phyloP scores from a whole-genome alignment of 2,329 filamentous ascomycete genomes.

The Microdochium nivale region DNA sequence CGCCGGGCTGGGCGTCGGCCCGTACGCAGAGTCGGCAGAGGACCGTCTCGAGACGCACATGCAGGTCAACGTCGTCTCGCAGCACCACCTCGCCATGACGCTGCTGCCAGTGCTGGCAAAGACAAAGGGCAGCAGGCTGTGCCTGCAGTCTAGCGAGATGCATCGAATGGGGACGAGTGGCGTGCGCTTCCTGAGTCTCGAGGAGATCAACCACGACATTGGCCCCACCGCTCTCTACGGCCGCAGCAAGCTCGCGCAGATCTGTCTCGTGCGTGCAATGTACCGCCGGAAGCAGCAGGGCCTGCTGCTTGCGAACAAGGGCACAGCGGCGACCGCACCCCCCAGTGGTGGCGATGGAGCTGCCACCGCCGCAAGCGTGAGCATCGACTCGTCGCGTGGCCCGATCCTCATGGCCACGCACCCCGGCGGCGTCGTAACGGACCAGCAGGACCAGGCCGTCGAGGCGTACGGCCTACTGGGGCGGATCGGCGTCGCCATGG shows the following conservation, averaged over 20 bases:
- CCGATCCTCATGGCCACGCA: conserved; percentile 40
- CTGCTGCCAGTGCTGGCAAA: conserved; percentile 33
- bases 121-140: conserved; percentile 35
- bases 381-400: conserved; percentile 11
- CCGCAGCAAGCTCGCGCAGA: conserved; percentile 38
- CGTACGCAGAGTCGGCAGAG: conserved; percentile 32
- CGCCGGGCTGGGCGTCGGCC: conserved; percentile 38
- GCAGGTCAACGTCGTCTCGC: conserved; percentile 21
- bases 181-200: conserved; percentile 30
- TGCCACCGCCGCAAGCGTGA: neutral
- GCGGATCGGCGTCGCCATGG: conserved; percentile 29
- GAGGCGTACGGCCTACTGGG: conserved; percentile 39
- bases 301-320: conserved; percentile 13
- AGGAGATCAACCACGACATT: conserved; percentile 39
- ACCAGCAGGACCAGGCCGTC: conserved; percentile 27
- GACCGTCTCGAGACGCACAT: conserved; percentile 31
- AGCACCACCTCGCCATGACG: conserved; percentile 36
- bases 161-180: conserved; percentile 28
- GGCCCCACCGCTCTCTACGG: conserved; percentile 37
- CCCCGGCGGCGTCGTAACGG: conserved; percentile 35
- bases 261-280: conserved; percentile 34
- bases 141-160: conserved; percentile 39
- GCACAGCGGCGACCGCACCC: neutral
- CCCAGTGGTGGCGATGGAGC: neutral
- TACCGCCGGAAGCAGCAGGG: conserved; percentile 25